These are phyloP conservation scores for Ascobolus immersus DNA, from an alignment of 495 filamentous ascomycete species.

Conservation along the genomic window DNA sequence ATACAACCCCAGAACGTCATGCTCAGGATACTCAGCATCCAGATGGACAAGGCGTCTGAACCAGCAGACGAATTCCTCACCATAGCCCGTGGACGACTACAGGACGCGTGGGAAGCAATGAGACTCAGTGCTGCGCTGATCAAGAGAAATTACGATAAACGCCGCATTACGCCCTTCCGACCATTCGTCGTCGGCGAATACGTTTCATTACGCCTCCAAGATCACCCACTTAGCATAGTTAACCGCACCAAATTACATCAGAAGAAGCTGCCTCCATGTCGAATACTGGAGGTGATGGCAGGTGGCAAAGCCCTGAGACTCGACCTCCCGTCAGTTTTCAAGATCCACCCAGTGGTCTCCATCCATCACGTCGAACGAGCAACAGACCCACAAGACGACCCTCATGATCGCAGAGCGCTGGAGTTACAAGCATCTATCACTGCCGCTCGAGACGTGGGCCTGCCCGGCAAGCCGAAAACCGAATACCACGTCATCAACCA, in stretches of 20 bases:
- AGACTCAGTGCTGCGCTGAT: too few species aligned
- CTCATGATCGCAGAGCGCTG: too few species aligned
- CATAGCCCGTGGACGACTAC: too few species aligned
- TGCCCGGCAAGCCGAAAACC: neutral
- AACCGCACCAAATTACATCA: neutral
- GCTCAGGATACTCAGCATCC: neutral
- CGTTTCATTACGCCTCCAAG: neutral
- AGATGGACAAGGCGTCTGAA: too few species aligned
- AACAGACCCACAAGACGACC: neutral
- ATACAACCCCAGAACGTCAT: neutral
- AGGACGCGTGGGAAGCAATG: too few species aligned
- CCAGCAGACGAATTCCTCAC: too few species aligned
- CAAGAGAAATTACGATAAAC: too few species aligned
- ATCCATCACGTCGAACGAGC: neutral
- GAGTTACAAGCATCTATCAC: too few species aligned
- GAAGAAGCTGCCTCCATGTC: neutral
- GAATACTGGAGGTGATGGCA: neutral
- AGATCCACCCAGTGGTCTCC: neutral
- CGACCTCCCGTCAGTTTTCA: neutral
- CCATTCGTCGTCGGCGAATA: neutral
- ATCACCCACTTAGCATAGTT: neutral
- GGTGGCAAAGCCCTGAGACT: conserved; percentile 1
- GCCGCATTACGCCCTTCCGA: neutral
- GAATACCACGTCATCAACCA: too few species aligned
- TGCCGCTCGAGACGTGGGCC: neutral